Conservation (phyloP, 345 rosid species). For the Populus simonii region DNA sequence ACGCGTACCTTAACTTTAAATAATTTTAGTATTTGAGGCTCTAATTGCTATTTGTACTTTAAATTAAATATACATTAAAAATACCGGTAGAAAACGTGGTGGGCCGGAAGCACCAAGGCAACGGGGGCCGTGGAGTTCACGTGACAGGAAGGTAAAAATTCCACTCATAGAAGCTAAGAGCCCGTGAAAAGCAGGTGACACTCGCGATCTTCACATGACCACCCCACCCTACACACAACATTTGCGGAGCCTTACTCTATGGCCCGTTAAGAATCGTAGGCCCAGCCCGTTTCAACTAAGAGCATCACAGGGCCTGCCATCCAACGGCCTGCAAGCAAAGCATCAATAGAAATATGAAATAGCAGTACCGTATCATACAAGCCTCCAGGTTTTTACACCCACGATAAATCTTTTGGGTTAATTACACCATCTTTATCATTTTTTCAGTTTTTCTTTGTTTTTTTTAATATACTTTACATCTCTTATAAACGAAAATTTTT, state of each 20-base stretch:
- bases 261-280: neutral
- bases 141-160: neutral
- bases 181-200: conserved; percentile 9
- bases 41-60: too few relatives aligned
- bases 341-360: neutral
- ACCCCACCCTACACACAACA: neutral
- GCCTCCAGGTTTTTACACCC: too few relatives aligned
- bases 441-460: too few relatives aligned
- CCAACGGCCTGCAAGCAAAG: neutral
- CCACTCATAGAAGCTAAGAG: neutral
- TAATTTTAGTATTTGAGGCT: too few relatives aligned
- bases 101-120: neutral
- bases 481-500: too few relatives aligned
- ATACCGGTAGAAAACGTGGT: neutral
- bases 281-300: neutral
- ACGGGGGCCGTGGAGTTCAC: conserved; percentile 3
- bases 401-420: too few relatives aligned
- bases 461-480: too few relatives aligned
- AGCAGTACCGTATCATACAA: neutral
- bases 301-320: neutral
- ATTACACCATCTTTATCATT: too few relatives aligned
- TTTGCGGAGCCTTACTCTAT: neutral
- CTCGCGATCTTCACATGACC: conserved; percentile 11
- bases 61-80: too few relatives aligned
- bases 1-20: too few relatives aligned